These are phyloP conservation scores for Aspergillus neotritici DNA, from an alignment of 2,329 filamentous ascomycete species.

Conservation along the genomic window DNA sequence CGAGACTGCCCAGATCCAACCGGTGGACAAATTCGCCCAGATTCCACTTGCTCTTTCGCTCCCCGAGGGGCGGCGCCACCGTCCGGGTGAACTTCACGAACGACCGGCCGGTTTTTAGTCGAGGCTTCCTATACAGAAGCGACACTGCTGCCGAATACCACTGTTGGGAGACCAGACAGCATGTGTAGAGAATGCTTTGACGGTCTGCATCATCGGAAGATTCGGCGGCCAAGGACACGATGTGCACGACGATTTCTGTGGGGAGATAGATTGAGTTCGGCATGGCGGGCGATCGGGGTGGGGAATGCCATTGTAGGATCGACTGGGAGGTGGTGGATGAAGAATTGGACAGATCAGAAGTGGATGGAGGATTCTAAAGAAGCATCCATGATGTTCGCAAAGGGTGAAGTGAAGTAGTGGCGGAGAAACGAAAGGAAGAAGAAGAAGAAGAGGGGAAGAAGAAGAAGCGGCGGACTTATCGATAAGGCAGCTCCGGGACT, in stretches of 20 bases:
- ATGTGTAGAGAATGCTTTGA: conserved; percentile 47
- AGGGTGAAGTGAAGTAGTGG: background rate
- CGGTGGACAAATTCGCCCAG: conserved; percentile 47
- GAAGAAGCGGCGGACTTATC: too few species aligned
- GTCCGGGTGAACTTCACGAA: conserved; percentile 52
- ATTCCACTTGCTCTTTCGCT: conserved; percentile 43
- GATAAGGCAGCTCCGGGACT: too few species aligned
- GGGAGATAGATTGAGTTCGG: conserved; percentile 41
- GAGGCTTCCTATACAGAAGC: conserved; percentile 49
- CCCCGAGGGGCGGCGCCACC: conserved; percentile 46
- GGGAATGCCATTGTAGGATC: conserved; percentile 7
- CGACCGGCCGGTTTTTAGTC: conserved; percentile 44
- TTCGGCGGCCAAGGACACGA: conserved; percentile 42
- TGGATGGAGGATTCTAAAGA: background rate
- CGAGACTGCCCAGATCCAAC: conserved; percentile 51
- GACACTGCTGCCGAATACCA: conserved; percentile 53
- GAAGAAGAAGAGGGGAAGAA: background rate
- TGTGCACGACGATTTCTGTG: conserved; percentile 49
- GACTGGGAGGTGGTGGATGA: background rate
- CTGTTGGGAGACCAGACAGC: conserved; percentile 49
- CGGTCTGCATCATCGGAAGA: conserved; percentile 22
- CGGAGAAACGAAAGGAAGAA: background rate
- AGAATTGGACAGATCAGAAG: background rate
- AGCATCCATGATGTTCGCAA: conserved; percentile 3
- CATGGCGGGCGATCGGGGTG: conserved; percentile 11